Conservation (phyloP, 208 protist species). For the Angomonas desouzai region DNA sequence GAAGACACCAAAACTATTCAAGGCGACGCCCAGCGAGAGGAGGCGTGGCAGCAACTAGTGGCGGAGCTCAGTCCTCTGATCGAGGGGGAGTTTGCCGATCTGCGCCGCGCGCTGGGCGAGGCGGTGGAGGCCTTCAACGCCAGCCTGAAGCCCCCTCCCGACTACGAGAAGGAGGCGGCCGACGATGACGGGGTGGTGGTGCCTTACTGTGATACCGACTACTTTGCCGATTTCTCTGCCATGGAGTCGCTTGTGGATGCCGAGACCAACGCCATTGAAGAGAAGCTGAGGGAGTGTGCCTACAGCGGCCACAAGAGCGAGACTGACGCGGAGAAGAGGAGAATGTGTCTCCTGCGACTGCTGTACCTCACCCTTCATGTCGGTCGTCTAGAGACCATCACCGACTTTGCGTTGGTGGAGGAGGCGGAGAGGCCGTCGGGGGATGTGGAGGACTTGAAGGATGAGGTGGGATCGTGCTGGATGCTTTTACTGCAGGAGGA, state of each 20-base stretch:
- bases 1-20: conserved; percentile 32
- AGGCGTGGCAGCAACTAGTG: conserved; percentile 49
- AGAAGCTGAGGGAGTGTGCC: conserved; percentile 19
- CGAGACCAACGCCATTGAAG: conserved; percentile 20
- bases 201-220: conserved; percentile 66
- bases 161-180: conserved; percentile 34
- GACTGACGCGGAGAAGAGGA: conserved; percentile 11
- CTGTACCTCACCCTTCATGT: conserved; percentile 63
- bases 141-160: conserved; percentile 39
- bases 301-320: background rate
- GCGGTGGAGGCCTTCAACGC: conserved; percentile 36
- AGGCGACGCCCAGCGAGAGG: conserved; percentile 17
- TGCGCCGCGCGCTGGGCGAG: conserved; percentile 47
- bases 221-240: conserved; percentile 68
- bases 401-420: conserved; percentile 29
- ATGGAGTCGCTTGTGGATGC: conserved; percentile 61
- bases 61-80: conserved; percentile 24
- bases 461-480: conserved; percentile 51
- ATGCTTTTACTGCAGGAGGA: conserved; percentile 39
- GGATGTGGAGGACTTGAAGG: conserved; percentile 49
- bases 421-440: conserved; percentile 23
- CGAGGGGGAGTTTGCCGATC: conserved; percentile 15
- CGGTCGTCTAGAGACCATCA: conserved; percentile 35
- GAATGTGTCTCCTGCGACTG: conserved; percentile 51
- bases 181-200: conserved; percentile 23